Evolutionary conservation across 2,329 filamentous ascomycete species (phyloP).

Genomic region (Apiospora pterosperma): DNA sequence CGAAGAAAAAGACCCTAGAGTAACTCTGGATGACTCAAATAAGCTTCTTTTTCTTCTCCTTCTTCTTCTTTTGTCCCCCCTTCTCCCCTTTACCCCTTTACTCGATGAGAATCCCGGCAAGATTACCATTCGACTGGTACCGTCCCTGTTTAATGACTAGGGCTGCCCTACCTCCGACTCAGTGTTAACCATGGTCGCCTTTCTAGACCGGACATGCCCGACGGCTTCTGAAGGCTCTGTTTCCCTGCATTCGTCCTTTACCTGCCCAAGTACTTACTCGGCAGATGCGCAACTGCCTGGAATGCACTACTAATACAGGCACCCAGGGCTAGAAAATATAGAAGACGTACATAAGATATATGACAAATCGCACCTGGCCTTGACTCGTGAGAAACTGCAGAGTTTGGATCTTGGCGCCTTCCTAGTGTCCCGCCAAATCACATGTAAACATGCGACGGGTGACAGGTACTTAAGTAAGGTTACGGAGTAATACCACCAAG

Average conservation of each 20-base stretch:
- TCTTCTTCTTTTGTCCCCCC: not conserved
- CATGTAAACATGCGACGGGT: not conserved
- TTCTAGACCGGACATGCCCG: not conserved
- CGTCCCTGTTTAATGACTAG: not conserved
- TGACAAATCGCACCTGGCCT: not conserved
- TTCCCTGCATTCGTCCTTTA: not conserved
- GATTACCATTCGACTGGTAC: not conserved
- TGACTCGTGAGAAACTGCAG: not conserved
- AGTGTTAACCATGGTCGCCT: not conserved
- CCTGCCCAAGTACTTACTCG: not conserved
- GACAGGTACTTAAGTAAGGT: not conserved
- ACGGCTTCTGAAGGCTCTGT: not conserved
- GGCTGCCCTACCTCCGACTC: not conserved
- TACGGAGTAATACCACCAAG: too few species aligned
- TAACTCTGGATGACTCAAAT: not conserved
- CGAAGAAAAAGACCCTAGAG: not conserved
- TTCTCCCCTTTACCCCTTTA: not conserved
- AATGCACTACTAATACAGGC: not conserved
- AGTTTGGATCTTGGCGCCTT: not conserved
- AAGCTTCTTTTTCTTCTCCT: not conserved
- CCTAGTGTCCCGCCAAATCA: not conserved
- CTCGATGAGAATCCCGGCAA: not conserved
- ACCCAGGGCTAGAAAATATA: not conserved
- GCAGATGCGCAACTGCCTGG: not conserved
- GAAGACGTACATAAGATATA: not conserved